Evolutionary conservation across 2,329 filamentous ascomycete species (phyloP), one percentile per base, ranked within the genome.

Genomic region (Exophiala sp.): DNA sequence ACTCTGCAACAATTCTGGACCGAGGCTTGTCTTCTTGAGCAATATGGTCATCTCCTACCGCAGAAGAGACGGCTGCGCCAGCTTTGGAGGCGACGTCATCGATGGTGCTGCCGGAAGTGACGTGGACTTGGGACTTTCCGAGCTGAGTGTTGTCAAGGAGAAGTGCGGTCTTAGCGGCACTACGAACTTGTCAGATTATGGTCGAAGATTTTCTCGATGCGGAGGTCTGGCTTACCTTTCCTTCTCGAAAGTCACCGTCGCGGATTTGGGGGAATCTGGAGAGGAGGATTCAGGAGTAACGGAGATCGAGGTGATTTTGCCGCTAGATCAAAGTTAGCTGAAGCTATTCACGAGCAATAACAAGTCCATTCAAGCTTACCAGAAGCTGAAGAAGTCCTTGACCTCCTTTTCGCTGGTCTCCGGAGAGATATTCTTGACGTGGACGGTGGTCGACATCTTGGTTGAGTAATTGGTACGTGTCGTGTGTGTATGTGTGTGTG

Each of bases 131-230:
- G 50, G 78, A 75, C 42, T 76, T 70, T 57, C 90, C 90, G 43
- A 98, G 85, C 71, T 95, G 86, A 46, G 93, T 98, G 77, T 95
- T 94, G 74, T 97, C 91, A 58, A 98, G 83, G 52, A 98, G 86
- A 34, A 96, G 86, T 21, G 93, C 93, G 18, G 93, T 98, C 77
- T 95, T 96, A 53, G 91, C 90, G 43, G 93, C 93, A 11, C 72
- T 74, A 45, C 34, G 7, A 27, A n/a, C 18, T 7, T n/a, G 45
- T 40, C 41, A 35, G 14, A 37, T n/a, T 43, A 18, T 13, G 23
- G 14, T 4, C 35, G 2, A 23, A 10, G 23, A 27, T 22, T 30
- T 13, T 13, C n/a, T n/a, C 13, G 23, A 4, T 21, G 11, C 14
- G 62, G 58, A 60, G 64, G 60, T 60, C 61, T 59, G 50, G 61